Base-by-base conservation (phyloP, 306 rosid genomes). In the Hippophae rhamnoides region DNA sequence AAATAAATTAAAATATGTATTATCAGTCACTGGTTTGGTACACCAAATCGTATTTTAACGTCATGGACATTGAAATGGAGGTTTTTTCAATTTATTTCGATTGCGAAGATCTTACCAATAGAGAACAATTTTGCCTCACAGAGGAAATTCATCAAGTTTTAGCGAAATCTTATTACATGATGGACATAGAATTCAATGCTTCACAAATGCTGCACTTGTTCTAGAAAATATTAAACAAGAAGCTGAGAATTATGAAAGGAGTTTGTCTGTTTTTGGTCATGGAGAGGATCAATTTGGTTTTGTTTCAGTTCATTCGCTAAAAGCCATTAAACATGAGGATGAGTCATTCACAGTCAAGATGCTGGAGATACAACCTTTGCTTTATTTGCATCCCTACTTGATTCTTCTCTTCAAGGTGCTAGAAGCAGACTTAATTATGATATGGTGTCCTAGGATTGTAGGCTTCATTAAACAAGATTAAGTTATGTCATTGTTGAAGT, bases 161-260 rank as follows among this genome's bases (percentile, higher is more conserved):
- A 68, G 87, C 67, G 83, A 78, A 56, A 69, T 86, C 63, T 68
- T 85, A 53, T 64, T 81, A 3, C 82, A 83, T 45, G 99, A 88
- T 40, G 95, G 86, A 8, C 84, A 80, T 62, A 78, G 43, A 75
- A 78, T 92, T 78, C 96, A 83, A 67, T 81, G 89, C 82, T 93
- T 93, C 43, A 75, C 89, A 31, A 92, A 87, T 78, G 89, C 98
- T 1, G 92, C 95, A 57, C 96, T 92, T 54, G 61, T 88, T 76
- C 96, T 92, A 44, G 98, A 87, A 62, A 80, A 84, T 69, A 83
- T 92, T 59, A 85, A 85, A 58, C 83, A 84, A 71, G 98, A 92
- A 75, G 86, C 62, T 42, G 89, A 82, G 58, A 57, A 78, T 72
- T 60, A 75, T 43, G 85, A 73, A 70, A 80, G 88, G 81, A 74